phyloP scores from a whole-genome alignment of 495 filamentous ascomycete species.

The Aspergillus baeticus region DNA sequence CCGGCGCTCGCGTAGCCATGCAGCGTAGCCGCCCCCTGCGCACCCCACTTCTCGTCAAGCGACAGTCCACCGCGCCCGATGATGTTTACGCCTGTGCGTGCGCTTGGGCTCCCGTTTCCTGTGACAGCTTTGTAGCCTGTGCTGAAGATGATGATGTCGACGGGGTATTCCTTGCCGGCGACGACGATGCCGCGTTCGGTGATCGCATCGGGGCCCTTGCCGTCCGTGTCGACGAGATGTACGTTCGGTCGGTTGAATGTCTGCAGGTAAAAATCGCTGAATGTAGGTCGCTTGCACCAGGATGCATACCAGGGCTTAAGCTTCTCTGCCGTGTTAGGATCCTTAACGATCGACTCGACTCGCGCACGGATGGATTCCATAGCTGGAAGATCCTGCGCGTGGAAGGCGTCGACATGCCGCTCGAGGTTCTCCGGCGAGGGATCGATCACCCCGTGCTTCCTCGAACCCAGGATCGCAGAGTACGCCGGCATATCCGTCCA shows the following conservation, averaged over 20 bases:
- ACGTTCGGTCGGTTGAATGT: background rate
- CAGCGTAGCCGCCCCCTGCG: background rate
- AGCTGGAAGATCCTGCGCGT: background rate
- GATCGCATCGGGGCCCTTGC: background rate
- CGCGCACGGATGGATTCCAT: background rate
- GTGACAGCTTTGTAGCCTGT: background rate
- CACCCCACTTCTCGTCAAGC: background rate
- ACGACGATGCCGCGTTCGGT: background rate
- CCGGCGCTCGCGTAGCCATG: background rate
- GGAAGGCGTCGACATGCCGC: background rate
- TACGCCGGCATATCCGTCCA: conserved; percentile 31
- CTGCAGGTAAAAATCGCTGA: background rate
- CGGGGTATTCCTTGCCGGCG: background rate
- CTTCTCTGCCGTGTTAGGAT: background rate
- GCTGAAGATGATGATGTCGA: conserved; percentile 2
- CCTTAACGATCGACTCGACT: background rate
- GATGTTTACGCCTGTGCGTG: background rate
- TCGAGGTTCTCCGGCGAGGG: background rate
- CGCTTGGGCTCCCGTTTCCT: background rate
- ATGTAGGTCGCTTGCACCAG: conserved; percentile 7
- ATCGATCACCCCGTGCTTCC: background rate
- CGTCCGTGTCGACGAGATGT: background rate
- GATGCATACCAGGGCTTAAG: background rate
- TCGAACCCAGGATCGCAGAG: background rate
- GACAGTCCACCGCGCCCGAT: background rate